Conservation (phyloP, 768 basidiomycete species). For the Leccinum sublutescens region DNA sequence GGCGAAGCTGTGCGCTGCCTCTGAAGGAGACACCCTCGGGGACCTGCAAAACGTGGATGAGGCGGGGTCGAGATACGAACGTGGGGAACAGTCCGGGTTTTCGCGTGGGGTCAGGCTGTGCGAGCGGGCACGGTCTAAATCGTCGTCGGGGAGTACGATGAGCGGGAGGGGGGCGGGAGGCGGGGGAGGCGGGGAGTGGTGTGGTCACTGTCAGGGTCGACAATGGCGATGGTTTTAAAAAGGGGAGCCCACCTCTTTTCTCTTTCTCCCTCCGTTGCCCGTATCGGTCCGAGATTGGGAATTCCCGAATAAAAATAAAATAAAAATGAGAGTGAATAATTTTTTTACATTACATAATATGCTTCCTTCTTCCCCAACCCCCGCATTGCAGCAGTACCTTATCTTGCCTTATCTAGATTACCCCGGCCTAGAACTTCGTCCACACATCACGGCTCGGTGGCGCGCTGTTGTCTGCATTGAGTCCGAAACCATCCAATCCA, state of each 20-base stretch:
- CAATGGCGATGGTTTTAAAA: constrained; percentile 15
- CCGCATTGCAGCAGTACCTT: constrained; percentile 24
- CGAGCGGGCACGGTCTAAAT: not conserved
- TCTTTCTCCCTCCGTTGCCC: constrained; percentile 19
- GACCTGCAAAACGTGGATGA: constrained; percentile 27
- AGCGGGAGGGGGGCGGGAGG: not conserved
- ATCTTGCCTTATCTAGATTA: constrained; percentile 27
- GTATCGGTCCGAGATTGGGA: constrained; percentile 27
- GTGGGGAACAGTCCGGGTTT: constrained; percentile 23
- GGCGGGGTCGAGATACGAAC: constrained; percentile 24
- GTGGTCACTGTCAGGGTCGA: constrained; percentile 3
- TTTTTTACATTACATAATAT: constrained; percentile 12
- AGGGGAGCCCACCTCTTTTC: constrained; percentile 1
- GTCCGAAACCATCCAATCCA: constrained; percentile 9
- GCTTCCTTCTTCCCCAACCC: constrained; percentile 8
- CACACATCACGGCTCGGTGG: constrained; percentile 1
- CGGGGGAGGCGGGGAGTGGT: not conserved
- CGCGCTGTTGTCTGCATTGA: not conserved
- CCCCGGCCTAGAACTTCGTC: constrained; percentile 23
- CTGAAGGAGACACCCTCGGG: constrained; percentile 22
- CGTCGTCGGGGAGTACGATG: constrained; percentile 1
- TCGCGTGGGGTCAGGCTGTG: constrained; percentile 3
- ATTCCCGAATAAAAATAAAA: constrained; percentile 10
- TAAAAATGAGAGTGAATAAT: not conserved
- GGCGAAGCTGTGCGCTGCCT: constrained; percentile 20